phyloP scores from a whole-genome alignment of 2,329 filamentous ascomycete genomes.

The Diaporthe sp. region DNA sequence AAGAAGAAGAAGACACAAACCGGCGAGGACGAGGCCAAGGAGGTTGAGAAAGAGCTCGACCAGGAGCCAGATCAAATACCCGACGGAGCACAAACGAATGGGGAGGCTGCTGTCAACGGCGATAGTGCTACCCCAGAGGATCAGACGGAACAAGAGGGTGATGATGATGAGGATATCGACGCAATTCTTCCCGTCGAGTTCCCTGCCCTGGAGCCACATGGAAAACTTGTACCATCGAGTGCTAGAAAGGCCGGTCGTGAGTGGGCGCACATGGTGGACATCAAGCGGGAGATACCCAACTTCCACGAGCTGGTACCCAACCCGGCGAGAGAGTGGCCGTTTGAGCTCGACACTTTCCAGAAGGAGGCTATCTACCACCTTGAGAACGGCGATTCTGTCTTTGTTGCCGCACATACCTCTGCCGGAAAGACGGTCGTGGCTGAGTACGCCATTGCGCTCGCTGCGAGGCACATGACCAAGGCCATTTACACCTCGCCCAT shows the following conservation, averaged over 20 bases:
- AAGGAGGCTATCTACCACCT: constrained; percentile 99
- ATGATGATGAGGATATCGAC: constrained; percentile 80
- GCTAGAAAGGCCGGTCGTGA: constrained; percentile 83
- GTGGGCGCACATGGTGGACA: constrained; percentile 99
- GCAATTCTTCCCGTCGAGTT: constrained; percentile 92
- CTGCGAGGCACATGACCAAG: constrained; percentile 99
- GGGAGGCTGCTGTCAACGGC: constrained; percentile 39
- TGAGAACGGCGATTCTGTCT: constrained; percentile 96
- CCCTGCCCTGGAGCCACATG: constrained; percentile 87
- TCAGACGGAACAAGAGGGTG: constrained; percentile 54
- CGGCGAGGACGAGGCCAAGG: constrained; percentile 74
- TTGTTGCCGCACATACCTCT: constrained; percentile 97
- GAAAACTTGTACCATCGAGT: constrained; percentile 79
- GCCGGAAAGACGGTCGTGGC: constrained; percentile 98
- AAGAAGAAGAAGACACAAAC: constrained; percentile 70
- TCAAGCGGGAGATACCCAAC: constrained; percentile 93
- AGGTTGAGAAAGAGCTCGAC: constrained; percentile 75
- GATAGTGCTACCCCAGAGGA: constrained; percentile 46
- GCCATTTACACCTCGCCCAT: constrained; percentile 99
- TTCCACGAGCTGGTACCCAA: constrained; percentile 94
- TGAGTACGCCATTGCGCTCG: constrained; percentile 96
- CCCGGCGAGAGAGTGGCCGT: constrained; percentile 96
- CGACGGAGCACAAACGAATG: constrained; percentile 49
- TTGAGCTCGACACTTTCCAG: constrained; percentile 97
- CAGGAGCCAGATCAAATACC: constrained; percentile 59